Conservation (phyloP, 2,329 filamentous ascomycete genomes). For the Beauveria australis region DNA sequence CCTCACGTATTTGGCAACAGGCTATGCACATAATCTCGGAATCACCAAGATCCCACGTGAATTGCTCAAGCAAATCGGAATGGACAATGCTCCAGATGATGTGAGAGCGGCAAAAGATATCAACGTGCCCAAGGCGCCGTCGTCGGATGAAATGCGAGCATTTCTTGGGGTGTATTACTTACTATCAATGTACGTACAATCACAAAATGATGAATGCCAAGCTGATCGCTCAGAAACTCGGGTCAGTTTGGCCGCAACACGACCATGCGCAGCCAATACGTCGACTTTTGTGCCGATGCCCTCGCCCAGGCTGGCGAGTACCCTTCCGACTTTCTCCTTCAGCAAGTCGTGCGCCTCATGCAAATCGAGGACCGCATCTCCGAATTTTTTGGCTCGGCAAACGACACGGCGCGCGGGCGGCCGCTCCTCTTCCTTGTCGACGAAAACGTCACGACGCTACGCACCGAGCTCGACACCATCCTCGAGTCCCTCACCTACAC, state of each 20-base stretch:
- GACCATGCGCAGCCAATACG: slow-evolving; percentile 23
- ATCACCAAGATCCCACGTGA: slow-evolving; percentile 19
- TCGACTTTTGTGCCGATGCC: slow-evolving; percentile 25
- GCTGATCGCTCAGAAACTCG: slow-evolving; percentile 23
- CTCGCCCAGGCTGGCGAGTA: slow-evolving; percentile 20
- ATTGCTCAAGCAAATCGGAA: slow-evolving; percentile 11
- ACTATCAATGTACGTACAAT: slow-evolving; percentile 27
- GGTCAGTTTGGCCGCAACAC: slow-evolving; percentile 28
- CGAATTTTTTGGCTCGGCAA: slow-evolving; percentile 23
- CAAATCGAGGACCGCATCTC: slow-evolving; percentile 28
- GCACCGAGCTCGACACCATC: slow-evolving; percentile 24
- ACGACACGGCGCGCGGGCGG: slow-evolving; percentile 19
- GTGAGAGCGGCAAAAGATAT: slow-evolving; percentile 14
- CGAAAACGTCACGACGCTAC: slow-evolving; percentile 24
- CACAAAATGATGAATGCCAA: neutral
- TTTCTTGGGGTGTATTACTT: slow-evolving; percentile 32
- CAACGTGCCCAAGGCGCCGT: slow-evolving; percentile 17
- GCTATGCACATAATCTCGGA: slow-evolving; percentile 33
- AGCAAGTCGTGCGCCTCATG: slow-evolving; percentile 27
- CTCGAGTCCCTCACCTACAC: slow-evolving; percentile 22
- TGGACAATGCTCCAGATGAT: slow-evolving; percentile 9
- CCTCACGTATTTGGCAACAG: slow-evolving; percentile 31
- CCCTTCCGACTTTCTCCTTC: slow-evolving; percentile 24
- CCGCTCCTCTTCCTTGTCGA: slow-evolving; percentile 26
- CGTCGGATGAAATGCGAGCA: slow-evolving; percentile 29